phyloP scores from a whole-genome alignment of 202 grass and related monocot species.

The Schoenoplectus tabernaemontani region DNA sequence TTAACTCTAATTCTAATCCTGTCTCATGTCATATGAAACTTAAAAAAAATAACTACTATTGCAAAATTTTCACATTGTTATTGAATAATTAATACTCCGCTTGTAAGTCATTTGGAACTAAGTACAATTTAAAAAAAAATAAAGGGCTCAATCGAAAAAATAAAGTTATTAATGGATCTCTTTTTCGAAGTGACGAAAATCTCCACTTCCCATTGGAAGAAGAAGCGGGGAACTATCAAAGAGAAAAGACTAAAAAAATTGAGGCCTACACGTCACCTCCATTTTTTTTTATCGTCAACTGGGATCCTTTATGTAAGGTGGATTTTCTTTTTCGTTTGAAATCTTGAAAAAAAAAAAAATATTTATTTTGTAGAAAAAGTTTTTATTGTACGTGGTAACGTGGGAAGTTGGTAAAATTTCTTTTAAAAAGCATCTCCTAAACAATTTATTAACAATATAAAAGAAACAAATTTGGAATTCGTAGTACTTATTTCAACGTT shows the following conservation, averaged over 20 bases:
- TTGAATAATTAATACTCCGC: background rate
- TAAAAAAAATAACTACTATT: no score
- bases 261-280: constrained; percentile 29
- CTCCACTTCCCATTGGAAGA: constrained; percentile 32
- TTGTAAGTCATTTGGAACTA: background rate
- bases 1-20: background rate
- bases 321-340: background rate
- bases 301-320: constrained; percentile 13
- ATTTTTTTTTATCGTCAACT: constrained; percentile 15
- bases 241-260: constrained; percentile 18
- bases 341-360: background rate
- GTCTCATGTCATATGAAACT: no score
- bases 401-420: background rate
- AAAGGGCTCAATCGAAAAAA: background rate
- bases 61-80: background rate
- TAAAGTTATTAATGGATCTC: background rate
- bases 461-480: background rate
- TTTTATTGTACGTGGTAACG: background rate
- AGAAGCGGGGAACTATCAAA: constrained; percentile 8
- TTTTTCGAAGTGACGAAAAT: constrained; percentile 14
- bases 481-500: background rate
- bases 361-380: background rate
- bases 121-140: background rate
- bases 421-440: background rate
- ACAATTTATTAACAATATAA: background rate